Evolutionary conservation across 352 stramenopile species (phyloP).

Genomic region (Salisapilia sapeloensis): DNA sequence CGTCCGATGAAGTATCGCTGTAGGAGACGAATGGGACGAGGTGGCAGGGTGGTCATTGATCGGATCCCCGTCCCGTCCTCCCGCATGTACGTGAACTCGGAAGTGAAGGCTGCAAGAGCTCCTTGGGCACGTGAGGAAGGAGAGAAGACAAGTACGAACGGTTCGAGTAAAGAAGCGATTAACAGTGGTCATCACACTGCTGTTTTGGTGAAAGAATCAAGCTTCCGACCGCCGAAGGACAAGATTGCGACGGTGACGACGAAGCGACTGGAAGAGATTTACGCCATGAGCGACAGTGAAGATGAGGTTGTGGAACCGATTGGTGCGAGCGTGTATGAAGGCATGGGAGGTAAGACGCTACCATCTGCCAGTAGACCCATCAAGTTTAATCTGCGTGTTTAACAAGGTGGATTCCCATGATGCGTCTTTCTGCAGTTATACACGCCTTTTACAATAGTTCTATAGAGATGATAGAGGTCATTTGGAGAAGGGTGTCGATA

Average conservation of each 20-base stretch:
- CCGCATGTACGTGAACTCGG: constrained; percentile 28
- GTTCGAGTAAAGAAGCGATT: constrained; percentile 10
- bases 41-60: constrained; percentile 56
- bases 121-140: not conserved
- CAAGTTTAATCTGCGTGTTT: no score
- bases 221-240: constrained; percentile 21
- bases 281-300: constrained; percentile 73
- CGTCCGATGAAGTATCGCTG: constrained; percentile 57
- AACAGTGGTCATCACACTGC: constrained; percentile 27
- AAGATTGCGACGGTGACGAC: constrained; percentile 38
- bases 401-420: no score
- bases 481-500: no score
- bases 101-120: constrained; percentile 18
- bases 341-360: not conserved
- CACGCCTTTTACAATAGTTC: no score
- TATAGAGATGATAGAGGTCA: no score
- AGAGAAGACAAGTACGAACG: no score
- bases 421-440: no score
- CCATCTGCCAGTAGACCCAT: no score
- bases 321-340: constrained; percentile 31
- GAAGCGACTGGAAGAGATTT: constrained; percentile 57
- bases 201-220: constrained; percentile 48
- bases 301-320: constrained; percentile 55
- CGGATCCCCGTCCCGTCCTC: constrained; percentile 35
- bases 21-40: constrained; percentile 48